Evolutionary conservation across 176 grass and related monocot species (phyloP).

Genomic region (Aegilops bicornis): DNA sequence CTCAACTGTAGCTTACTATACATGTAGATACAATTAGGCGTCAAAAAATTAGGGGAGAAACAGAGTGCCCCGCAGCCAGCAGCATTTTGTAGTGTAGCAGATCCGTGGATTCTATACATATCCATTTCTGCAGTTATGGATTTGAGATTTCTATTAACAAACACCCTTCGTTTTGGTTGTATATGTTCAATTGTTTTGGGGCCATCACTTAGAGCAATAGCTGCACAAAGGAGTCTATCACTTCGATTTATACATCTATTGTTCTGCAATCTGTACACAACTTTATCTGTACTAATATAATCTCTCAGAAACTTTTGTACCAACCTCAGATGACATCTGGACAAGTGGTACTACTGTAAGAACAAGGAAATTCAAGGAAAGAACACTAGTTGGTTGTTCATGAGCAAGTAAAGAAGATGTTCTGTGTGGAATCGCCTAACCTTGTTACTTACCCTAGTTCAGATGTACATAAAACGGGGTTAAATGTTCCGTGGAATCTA

Average conservation of each 20-base stretch:
- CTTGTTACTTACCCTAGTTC: too few species aligned
- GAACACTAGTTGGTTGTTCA: not conserved
- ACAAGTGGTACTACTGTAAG: not conserved
- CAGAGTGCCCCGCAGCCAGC: not conserved
- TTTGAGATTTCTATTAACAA: not conserved
- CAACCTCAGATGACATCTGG: not conserved
- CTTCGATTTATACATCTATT: not conserved
- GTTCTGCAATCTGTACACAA: not conserved
- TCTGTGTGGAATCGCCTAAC: too few species aligned
- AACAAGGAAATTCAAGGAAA: not conserved
- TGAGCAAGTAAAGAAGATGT: not conserved
- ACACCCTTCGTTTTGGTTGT: not conserved
- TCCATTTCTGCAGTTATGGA: not conserved
- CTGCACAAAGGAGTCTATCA: not conserved
- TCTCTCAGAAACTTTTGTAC: not conserved
- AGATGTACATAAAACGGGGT: not conserved
- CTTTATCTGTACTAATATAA: not conserved
- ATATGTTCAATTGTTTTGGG: not conserved
- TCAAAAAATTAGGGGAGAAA: not conserved
- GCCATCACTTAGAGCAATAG: not conserved
- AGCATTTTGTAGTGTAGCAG: not conserved
- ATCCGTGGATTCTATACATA: not conserved
- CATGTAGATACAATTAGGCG: not conserved
- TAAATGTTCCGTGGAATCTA: constrained; percentile 10
- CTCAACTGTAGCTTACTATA: not conserved